Conservation (phyloP, 2,329 filamentous ascomycete genomes). For the Delphinella strobiligena region DNA sequence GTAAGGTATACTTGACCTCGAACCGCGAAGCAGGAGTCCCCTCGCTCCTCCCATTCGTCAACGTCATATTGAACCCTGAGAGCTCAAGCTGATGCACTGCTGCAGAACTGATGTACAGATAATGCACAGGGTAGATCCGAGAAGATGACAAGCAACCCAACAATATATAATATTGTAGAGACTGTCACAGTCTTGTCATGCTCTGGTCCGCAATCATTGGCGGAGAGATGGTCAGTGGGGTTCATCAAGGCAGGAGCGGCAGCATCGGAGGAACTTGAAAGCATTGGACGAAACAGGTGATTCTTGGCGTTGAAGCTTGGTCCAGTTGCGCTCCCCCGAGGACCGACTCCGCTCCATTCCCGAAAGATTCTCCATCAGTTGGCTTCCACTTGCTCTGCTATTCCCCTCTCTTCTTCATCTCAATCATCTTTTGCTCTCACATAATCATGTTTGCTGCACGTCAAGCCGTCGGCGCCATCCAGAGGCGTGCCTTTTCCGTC, state of each 20-base stretch:
- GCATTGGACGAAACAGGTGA: not conserved
- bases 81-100: no score
- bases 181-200: no score
- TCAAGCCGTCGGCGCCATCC: slow-evolving; percentile 35
- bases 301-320: not conserved
- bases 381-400: slow-evolving; percentile 50
- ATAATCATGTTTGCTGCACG: slow-evolving; percentile 60
- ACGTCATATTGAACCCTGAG: no score
- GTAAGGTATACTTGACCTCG: no score
- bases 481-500: slow-evolving; percentile 41
- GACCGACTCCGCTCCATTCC: not conserved
- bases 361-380: not conserved
- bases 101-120: no score
- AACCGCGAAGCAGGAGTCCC: no score
- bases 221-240: not conserved
- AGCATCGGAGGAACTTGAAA: slow-evolving; percentile 1
- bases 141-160: not conserved
- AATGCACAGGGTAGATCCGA: not conserved
- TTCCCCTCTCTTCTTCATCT: slow-evolving; percentile 57
- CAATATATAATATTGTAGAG: no score
- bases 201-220: not conserved
- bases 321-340: no score
- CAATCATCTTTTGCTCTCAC: slow-evolving; percentile 48
- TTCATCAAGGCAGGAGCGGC: no score
- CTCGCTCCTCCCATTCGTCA: no score